Conservation (phyloP, 2,329 filamentous ascomycete species). For the Trichoderma koningiopsis region DNA sequence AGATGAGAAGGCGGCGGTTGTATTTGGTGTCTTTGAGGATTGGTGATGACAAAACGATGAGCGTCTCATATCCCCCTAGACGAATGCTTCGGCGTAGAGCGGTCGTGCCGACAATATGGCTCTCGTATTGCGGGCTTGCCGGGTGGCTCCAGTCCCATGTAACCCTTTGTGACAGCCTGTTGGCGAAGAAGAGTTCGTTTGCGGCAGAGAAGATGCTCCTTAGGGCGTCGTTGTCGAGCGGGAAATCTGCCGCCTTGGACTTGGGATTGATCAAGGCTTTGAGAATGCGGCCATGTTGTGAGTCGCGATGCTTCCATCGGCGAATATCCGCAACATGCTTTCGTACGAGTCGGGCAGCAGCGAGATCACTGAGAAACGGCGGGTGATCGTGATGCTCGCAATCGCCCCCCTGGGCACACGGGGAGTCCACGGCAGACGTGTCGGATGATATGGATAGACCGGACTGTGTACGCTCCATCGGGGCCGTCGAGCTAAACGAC, state of each 20-base stretch:
- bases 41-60: conserved; percentile 62
- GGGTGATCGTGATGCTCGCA: conserved; percentile 9
- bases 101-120: conserved; percentile 63
- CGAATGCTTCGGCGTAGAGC: conserved; percentile 53
- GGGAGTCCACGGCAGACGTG: conserved; percentile 38
- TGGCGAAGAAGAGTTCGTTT: conserved; percentile 65
- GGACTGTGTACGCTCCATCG: conserved; percentile 53
- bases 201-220: conserved; percentile 61
- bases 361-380: conserved; percentile 46
- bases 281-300: conserved; percentile 60
- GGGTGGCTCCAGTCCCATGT: conserved; percentile 63
- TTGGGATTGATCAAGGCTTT: conserved; percentile 58
- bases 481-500: conserved; percentile 1
- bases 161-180: conserved; percentile 58
- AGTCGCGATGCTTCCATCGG: conserved; percentile 49
- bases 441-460: conserved; percentile 52
- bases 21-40: conserved; percentile 59
- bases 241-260: conserved; percentile 49
- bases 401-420: conserved; percentile 37
- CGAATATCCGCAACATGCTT: conserved; percentile 47
- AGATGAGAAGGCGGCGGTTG: conserved; percentile 62
- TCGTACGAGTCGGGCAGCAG: conserved; percentile 53
- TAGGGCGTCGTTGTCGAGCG: conserved; percentile 59
- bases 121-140: conserved; percentile 52
- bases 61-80: conserved; percentile 59